Percentiles rank a stretch among this genome's conserved stretches.
These are phyloP conservation scores for Phytophthora syringae DNA, from an alignment of 352 stramenopile species.

Conservation along the genomic window DNA sequence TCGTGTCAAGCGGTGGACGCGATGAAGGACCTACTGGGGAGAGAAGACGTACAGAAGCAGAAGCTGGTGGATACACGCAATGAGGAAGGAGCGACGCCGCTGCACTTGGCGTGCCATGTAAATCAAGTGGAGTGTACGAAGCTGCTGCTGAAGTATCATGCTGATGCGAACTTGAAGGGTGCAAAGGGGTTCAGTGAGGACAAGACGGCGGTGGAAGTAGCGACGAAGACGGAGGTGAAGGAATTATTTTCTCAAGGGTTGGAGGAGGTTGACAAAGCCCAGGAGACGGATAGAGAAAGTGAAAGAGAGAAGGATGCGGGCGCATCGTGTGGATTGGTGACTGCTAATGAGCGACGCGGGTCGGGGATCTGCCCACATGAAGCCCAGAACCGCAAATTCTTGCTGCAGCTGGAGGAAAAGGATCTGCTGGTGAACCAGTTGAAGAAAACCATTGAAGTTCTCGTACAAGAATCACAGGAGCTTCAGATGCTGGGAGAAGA, in stretches of 20 bases:
- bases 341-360: not conserved
- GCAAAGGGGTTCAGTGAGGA: conserved; percentile 56
- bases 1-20: conserved; percentile 73
- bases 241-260: conserved; percentile 36
- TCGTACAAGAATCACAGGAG: conserved; percentile 80
- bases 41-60: conserved; percentile 39
- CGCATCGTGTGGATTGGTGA: conserved; percentile 3
- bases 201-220: conserved; percentile 66
- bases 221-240: conserved; percentile 53
- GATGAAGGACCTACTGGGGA: conserved; percentile 52
- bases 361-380: conserved; percentile 33
- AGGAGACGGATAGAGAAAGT: not conserved
- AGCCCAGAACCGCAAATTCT: conserved; percentile 37
- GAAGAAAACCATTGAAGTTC: conserved; percentile 78
- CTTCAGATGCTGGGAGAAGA: conserved; percentile 83
- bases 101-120: conserved; percentile 74
- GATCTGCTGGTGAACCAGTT: conserved; percentile 82
- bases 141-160: conserved; percentile 54
- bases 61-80: conserved; percentile 65
- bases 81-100: conserved; percentile 72
- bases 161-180: conserved; percentile 51
- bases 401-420: conserved; percentile 84
- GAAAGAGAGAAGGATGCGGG: conserved; percentile 4
- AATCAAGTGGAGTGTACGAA: conserved; percentile 61
- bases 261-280: no score